Evolutionary conservation across 441 rosid species (phyloP).

Genomic region (Kokia cookei): DNA sequence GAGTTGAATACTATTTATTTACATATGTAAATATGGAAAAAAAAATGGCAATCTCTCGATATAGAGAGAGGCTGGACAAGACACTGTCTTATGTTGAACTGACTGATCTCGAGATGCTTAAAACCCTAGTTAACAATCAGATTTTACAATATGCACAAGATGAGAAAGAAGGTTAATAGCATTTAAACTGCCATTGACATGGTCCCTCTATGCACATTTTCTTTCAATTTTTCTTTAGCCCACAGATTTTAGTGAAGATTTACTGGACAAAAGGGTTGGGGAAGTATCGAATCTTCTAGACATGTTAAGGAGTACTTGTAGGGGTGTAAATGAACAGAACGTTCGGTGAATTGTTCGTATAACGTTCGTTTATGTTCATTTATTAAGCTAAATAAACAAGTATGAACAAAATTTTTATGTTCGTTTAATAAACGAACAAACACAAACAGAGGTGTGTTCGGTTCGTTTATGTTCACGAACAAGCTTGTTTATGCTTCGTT

Average conservation of each 20-base stretch:
- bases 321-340: no score
- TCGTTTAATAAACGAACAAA: no score
- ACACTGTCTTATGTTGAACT: conserved; percentile 69
- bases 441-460: no score
- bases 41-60: conserved; percentile 35
- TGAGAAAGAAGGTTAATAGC: conserved; percentile 44
- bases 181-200: neutral
- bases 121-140: conserved; percentile 53
- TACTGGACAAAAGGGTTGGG: conserved; percentile 48
- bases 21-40: conserved; percentile 42
- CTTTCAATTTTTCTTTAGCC: neutral
- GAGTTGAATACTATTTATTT: conserved; percentile 8
- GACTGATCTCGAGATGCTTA: conserved; percentile 45
- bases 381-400: no score
- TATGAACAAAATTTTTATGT: no score
- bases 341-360: no score
- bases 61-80: conserved; percentile 69
- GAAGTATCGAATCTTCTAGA: conserved; percentile 65
- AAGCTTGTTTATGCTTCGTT: no score
- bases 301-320: conserved; percentile 78
- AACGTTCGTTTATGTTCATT: no score
- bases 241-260: conserved; percentile 47
- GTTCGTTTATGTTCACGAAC: no score
- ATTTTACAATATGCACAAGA: conserved; percentile 31
- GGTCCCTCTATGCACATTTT: neutral